phyloP scores from a whole-genome alignment of 352 stramenopile genomes.

The Phytophthora multivora region DNA sequence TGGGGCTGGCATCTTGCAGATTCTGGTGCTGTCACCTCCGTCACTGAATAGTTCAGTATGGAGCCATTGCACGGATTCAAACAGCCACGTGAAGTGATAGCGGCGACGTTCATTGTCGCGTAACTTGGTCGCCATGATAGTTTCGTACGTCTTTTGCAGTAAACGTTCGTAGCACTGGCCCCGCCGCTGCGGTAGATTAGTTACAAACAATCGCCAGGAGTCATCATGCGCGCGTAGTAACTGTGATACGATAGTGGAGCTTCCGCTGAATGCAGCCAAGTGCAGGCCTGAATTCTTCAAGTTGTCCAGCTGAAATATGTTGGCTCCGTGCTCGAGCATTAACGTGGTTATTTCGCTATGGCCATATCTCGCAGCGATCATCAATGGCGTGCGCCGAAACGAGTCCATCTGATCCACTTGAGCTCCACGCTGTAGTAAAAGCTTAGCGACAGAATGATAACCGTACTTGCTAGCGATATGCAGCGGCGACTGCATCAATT shows the following conservation, averaged over 20 bases:
- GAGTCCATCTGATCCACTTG: constrained; percentile 50
- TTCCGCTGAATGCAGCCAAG: constrained; percentile 65
- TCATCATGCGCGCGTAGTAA: constrained; percentile 60
- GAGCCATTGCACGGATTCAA: constrained; percentile 55
- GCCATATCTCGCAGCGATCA: constrained; percentile 60
- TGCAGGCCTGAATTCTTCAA: constrained; percentile 75
- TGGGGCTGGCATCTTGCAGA: constrained; percentile 32
- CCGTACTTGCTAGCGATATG: constrained; percentile 63
- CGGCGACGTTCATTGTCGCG: constrained; percentile 65
- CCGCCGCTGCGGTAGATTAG: constrained; percentile 35
- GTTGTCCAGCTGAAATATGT: constrained; percentile 58
- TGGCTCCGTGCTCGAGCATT: constrained; percentile 46
- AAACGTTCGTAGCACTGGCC: constrained; percentile 41
- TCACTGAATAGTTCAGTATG: constrained; percentile 41
- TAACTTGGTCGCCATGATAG: constrained; percentile 62
- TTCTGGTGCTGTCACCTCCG: constrained; percentile 10
- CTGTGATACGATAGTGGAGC: constrained; percentile 37
- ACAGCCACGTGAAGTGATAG: constrained; percentile 68
- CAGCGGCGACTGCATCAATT: constrained; percentile 47
- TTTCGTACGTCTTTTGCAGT: constrained; percentile 45
- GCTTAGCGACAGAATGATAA: constrained; percentile 42
- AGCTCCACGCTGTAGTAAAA: constrained; percentile 56
- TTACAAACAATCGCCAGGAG: constrained; percentile 49
- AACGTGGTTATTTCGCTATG: constrained; percentile 55
- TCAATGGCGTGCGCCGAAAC: constrained; percentile 61